These are phyloP conservation scores for Tricholoma sp. DNA, from an alignment of 768 basidiomycete species.

Conservation along the genomic window DNA sequence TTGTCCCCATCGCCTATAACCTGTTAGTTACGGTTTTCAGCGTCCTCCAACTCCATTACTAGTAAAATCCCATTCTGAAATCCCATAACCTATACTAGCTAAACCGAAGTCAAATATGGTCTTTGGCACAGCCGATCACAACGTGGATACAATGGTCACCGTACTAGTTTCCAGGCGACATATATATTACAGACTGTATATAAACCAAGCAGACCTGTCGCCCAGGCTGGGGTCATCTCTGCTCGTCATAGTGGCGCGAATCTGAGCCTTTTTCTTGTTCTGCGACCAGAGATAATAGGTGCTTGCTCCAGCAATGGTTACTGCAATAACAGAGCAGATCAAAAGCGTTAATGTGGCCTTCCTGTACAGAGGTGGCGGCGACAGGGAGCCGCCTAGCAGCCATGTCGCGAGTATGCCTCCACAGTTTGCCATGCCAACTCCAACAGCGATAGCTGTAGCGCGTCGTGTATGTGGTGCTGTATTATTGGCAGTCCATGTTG, in stretches of 20 bases:
- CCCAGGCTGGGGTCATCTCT: conserved; percentile 32
- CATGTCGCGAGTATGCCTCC: conserved; percentile 61
- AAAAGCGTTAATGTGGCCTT: conserved; percentile 41
- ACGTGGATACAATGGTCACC: no score
- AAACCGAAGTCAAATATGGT: no score
- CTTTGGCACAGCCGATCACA: no score
- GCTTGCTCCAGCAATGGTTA: conserved; percentile 31
- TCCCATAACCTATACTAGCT: no score
- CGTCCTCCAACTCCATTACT: no score
- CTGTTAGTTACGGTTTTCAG: no score
- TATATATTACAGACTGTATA: conserved; percentile 37
- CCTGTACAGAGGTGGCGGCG: conserved; percentile 43
- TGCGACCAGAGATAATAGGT: conserved; percentile 33
- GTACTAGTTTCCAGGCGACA: no score
- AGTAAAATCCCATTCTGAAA: no score
- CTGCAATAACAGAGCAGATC: conserved; percentile 34
- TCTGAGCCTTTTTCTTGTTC: conserved; percentile 41
- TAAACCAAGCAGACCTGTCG: conserved; percentile 51
- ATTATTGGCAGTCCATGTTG: conserved; percentile 62
- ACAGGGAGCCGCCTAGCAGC: conserved; percentile 49
- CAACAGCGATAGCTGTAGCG: conserved; percentile 54
- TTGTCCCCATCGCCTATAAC: no score
- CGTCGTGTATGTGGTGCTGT: conserved; percentile 50
- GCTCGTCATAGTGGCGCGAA: conserved; percentile 23
- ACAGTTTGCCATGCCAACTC: conserved; percentile 52